Percentiles rank a stretch among this genome's conserved stretches.
phyloP scores from a whole-genome alignment of 2,329 filamentous ascomycete genomes.

The Aureobasidium subglaciale region DNA sequence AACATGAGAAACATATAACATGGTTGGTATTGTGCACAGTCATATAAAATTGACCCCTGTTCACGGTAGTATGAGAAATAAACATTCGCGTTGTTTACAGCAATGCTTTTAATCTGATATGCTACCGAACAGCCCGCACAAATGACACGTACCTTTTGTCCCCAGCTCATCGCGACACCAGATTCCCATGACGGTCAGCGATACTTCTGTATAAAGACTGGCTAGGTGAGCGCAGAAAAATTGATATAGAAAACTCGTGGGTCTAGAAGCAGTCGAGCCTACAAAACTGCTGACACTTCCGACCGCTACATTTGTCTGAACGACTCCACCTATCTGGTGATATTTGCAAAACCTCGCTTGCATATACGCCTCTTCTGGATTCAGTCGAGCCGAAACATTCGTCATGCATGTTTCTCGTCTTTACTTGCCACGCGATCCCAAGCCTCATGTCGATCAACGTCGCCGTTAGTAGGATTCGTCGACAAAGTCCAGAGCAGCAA shows the following conservation, averaged over 20 bases:
- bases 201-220: too few species aligned
- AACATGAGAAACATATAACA: too few species aligned
- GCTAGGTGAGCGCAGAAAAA: not conserved
- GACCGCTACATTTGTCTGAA: not conserved
- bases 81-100: too few species aligned
- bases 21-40: too few species aligned
- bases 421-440: not conserved
- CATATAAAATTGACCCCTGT: too few species aligned
- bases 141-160: too few species aligned
- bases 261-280: not conserved
- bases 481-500: slow-evolving; percentile 5
- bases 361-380: not conserved
- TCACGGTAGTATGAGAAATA: too few species aligned
- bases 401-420: not conserved
- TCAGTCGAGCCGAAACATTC: not conserved
- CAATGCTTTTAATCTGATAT: too few species aligned
- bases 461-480: not conserved
- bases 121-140: too few species aligned
- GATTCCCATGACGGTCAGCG: too few species aligned
- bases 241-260: not conserved
- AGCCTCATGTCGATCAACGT: not conserved
- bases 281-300: not conserved
- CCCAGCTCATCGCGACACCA: too few species aligned
- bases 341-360: not conserved
- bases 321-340: not conserved